A percentile compares a stretch with the other conserved stretches of the same genome.
Evolutionary conservation across 2,329 filamentous ascomycete genomes (phyloP).

Genomic region (Trichophyton mentagrophytes): DNA sequence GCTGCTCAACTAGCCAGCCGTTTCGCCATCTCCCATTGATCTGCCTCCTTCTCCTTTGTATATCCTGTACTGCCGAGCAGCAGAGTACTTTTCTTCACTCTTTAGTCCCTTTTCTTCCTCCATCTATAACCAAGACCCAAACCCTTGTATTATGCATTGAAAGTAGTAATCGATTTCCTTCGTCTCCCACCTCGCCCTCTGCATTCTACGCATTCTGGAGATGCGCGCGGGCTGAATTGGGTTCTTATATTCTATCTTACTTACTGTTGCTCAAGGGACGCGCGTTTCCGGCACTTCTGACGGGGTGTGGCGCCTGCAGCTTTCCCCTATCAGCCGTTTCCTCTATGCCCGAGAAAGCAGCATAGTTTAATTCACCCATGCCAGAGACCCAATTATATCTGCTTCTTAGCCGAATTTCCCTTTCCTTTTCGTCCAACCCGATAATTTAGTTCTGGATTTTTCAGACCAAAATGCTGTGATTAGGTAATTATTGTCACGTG

Average conservation of each 20-base stretch:
- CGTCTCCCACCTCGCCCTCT: not conserved
- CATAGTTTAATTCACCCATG: not conserved
- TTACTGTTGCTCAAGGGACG: not conserved
- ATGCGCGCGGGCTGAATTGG: not conserved
- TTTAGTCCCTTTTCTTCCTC: not conserved
- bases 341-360: not conserved
- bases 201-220: not conserved
- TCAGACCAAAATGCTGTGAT: too few species aligned
- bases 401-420: not conserved
- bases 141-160: not conserved
- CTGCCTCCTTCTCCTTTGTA: not conserved
- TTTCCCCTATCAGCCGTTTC: not conserved
- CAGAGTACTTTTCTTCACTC: not conserved
- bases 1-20: constrained; percentile 1
- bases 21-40: not conserved
- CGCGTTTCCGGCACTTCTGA: not conserved
- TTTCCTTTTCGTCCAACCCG: not conserved
- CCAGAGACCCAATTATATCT: not conserved
- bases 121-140: not conserved
- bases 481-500: too few species aligned
- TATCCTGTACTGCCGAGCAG: not conserved
- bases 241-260: not conserved
- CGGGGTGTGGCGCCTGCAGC: not conserved
- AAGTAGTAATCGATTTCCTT: not conserved
- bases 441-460: too few species aligned